A percentile compares a stretch with the other conserved stretches of the same genome.
Conservation (phyloP, 2,329 filamentous ascomycete species). For the Botryotinia narcissicola region DNA sequence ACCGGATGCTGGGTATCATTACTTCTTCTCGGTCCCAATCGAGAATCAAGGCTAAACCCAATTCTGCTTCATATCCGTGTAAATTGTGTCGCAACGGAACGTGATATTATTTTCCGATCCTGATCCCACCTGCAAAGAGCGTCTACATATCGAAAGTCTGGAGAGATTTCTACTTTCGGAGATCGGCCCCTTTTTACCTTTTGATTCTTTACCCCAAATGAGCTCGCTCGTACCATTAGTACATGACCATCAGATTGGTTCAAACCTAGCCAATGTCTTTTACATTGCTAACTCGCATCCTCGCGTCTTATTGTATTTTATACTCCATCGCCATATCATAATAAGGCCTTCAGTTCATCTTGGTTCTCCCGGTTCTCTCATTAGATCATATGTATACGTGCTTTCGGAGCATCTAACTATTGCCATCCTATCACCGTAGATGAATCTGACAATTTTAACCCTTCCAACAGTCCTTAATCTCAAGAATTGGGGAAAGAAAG, state of each 20-base stretch:
- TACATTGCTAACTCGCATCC: not conserved
- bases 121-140: slow-evolving; percentile 1
- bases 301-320: not conserved
- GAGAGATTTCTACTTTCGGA: slow-evolving; percentile 7
- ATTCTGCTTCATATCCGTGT: slow-evolving; percentile 4
- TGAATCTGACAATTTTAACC: not conserved
- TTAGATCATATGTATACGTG: not conserved
- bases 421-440: not conserved
- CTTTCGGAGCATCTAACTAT: not conserved
- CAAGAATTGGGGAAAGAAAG: not conserved
- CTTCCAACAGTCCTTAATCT: slow-evolving; percentile 2
- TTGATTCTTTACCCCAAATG: not conserved
- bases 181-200: slow-evolving; percentile 1
- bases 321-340: not conserved
- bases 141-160: slow-evolving; percentile 5
- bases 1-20: not conserved
- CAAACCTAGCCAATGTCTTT: not conserved
- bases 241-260: not conserved
- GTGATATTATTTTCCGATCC: slow-evolving; percentile 12
- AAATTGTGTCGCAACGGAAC: not conserved
- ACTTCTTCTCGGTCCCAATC: not conserved
- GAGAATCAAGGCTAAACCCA: not conserved
- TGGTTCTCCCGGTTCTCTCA: not conserved
- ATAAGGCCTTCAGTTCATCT: not conserved
- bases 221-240: not conserved